Conservation (phyloP, 2,329 filamentous ascomycete species). For the Colletotrichum abscissum region DNA sequence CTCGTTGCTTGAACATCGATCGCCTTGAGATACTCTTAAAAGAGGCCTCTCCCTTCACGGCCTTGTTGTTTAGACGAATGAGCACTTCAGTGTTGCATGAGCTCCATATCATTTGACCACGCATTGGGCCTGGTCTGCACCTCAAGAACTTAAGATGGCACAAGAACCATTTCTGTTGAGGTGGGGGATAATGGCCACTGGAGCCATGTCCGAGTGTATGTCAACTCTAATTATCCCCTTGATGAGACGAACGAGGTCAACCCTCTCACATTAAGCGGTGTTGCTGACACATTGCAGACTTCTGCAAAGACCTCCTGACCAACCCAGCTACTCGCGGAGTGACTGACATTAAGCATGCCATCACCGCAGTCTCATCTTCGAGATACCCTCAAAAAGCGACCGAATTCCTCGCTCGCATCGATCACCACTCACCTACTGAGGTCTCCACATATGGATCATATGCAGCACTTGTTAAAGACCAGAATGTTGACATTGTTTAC, state of each 20-base stretch:
- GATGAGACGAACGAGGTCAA: not conserved
- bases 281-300: constrained; percentile 53
- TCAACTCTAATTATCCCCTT: constrained; percentile 10
- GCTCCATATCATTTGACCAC: no score
- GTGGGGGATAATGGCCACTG: constrained; percentile 72
- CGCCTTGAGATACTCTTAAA: not conserved
- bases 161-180: constrained; percentile 61
- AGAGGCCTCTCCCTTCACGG: no score
- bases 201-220: constrained; percentile 67
- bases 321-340: constrained; percentile 77
- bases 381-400: constrained; percentile 82
- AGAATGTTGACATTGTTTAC: constrained; percentile 86
- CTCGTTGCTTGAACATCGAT: not conserved
- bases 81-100: no score
- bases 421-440: constrained; percentile 72
- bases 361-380: constrained; percentile 79
- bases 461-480: constrained; percentile 80
- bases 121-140: no score
- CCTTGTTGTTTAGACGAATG: no score
- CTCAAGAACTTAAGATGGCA: constrained; percentile 45
- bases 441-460: constrained; percentile 85
- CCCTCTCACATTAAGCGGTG: not conserved
- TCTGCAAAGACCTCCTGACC: constrained; percentile 81
- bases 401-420: constrained; percentile 82
- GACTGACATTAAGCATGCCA: constrained; percentile 78